Evolutionary conservation across 805 yeast genomes (phyloP).

Genomic region (Metschnikowia colocasiae): DNA sequence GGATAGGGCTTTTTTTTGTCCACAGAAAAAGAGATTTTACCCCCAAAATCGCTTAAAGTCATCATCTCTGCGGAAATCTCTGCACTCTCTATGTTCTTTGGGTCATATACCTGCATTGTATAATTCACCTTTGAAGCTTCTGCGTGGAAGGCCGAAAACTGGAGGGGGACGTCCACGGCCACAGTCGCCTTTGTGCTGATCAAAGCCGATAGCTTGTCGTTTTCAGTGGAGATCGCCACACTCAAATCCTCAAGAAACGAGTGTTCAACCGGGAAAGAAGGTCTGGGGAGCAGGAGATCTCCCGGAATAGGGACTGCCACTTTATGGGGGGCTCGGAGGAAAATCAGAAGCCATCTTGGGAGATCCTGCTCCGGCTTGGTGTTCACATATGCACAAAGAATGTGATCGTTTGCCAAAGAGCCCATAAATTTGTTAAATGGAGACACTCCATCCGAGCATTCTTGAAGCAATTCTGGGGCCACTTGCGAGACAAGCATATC

Average conservation of each 20-base stretch:
- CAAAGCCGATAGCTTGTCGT: not conserved
- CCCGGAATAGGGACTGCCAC: not conserved
- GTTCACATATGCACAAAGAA: conserved; percentile 4
- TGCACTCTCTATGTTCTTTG: not conserved
- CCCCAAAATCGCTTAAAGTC: not conserved
- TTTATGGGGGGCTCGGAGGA: not conserved
- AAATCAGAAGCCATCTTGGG: conserved; percentile 1
- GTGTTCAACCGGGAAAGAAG: not conserved
- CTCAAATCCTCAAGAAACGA: not conserved
- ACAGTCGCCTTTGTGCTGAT: not conserved
- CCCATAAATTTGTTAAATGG: conserved; percentile 22
- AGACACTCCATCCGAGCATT: conserved; percentile 22
- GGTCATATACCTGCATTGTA: not conserved
- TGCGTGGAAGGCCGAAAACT: not conserved
- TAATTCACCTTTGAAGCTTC: not conserved
- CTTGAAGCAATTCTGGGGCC: conserved; percentile 17
- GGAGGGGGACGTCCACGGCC: not conserved
- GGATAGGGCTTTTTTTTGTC: not conserved
- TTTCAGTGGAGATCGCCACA: not conserved
- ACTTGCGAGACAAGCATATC: conserved; percentile 21
- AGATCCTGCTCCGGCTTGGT: not conserved
- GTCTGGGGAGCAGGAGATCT: not conserved
- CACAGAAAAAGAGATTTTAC: not conserved
- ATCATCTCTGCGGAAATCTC: not conserved
- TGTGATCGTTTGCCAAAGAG: conserved; percentile 17